These are phyloP conservation scores for Astrothelium subdiscretum DNA, from an alignment of 495 filamentous ascomycete species.

Conservation along the genomic window DNA sequence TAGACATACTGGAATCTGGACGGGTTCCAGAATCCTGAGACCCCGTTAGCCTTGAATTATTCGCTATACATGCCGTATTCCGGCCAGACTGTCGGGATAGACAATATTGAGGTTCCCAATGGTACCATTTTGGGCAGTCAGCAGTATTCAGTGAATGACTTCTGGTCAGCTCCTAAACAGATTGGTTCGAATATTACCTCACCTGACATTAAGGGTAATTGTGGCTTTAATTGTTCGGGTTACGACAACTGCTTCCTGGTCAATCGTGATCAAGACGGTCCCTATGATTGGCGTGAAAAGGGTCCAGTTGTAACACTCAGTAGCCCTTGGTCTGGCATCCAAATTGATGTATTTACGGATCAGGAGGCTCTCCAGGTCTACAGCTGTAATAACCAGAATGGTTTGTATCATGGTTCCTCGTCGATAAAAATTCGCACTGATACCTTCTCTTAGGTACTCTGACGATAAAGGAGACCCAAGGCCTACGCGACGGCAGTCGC, in stretches of 20 bases:
- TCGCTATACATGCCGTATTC: slow-evolving; percentile 58
- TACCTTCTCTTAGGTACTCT: slow-evolving; percentile 16
- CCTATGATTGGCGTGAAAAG: slow-evolving; percentile 44
- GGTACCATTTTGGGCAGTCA: slow-evolving; percentile 56
- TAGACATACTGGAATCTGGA: slow-evolving; percentile 88
- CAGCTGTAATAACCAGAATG: slow-evolving; percentile 59
- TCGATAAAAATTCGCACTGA: not conserved
- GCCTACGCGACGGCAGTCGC: slow-evolving; percentile 16
- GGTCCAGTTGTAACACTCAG: slow-evolving; percentile 50
- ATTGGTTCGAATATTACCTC: slow-evolving; percentile 55
- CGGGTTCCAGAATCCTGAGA: slow-evolving; percentile 49
- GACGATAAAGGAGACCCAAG: slow-evolving; percentile 29
- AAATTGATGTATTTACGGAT: slow-evolving; percentile 60
- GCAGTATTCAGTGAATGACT: slow-evolving; percentile 54
- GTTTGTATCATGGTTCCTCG: slow-evolving; percentile 11
- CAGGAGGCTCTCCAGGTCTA: slow-evolving; percentile 72
- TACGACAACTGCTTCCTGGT: slow-evolving; percentile 42
- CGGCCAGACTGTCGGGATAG: slow-evolving; percentile 56
- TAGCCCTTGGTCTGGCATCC: slow-evolving; percentile 57
- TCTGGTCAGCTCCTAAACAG: slow-evolving; percentile 57
- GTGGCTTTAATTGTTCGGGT: slow-evolving; percentile 59
- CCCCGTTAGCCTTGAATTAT: slow-evolving; percentile 56
- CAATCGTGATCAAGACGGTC: slow-evolving; percentile 14
- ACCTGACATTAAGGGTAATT: slow-evolving; percentile 36
- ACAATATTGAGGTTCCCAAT: slow-evolving; percentile 67